Evolutionary conservation across 2,329 filamentous ascomycete genomes (phyloP).

Genomic region (Davidsoniella eucalypti): DNA sequence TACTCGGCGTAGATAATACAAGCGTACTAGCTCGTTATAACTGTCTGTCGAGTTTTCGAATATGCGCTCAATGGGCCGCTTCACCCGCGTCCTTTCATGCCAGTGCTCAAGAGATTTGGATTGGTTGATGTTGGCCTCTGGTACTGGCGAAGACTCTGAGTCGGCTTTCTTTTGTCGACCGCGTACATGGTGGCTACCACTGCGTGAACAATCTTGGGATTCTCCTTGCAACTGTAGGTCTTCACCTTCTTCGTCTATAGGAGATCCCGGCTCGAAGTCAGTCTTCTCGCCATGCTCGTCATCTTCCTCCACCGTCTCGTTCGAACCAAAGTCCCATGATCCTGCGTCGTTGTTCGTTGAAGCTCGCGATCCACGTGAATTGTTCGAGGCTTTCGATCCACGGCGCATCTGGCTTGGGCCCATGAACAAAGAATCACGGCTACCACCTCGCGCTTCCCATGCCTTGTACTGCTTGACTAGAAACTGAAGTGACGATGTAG

Average conservation of each 20-base stretch:
- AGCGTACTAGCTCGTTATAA: constrained; percentile 46
- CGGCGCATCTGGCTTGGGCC: constrained; percentile 1
- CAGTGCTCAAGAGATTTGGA: too few species aligned
- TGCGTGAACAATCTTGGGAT: too few species aligned
- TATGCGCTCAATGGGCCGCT: constrained; percentile 44
- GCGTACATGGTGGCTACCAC: too few species aligned
- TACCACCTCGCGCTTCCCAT: constrained; percentile 61
- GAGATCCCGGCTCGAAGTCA: background rate
- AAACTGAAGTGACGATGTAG: constrained; percentile 43
- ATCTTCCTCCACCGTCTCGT: background rate
- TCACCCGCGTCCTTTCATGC: constrained; percentile 20
- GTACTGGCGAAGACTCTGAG: too few species aligned
- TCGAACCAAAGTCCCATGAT: constrained; percentile 8
- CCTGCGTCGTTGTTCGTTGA: constrained; percentile 16
- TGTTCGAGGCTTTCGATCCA: constrained; percentile 4
- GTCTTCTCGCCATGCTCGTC: background rate
- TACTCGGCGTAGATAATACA: constrained; percentile 29
- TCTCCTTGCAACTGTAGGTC: background rate
- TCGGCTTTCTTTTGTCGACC: too few species aligned
- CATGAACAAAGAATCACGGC: constrained; percentile 45
- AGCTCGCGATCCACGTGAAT: constrained; percentile 35
- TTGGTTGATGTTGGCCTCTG: too few species aligned
- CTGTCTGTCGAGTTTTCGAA: constrained; percentile 50
- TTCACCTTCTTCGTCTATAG: background rate
- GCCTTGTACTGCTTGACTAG: constrained; percentile 56